These are phyloP conservation scores for Dalbergia cultrata DNA, from an alignment of 306 rosid species.

Conservation along the genomic window DNA sequence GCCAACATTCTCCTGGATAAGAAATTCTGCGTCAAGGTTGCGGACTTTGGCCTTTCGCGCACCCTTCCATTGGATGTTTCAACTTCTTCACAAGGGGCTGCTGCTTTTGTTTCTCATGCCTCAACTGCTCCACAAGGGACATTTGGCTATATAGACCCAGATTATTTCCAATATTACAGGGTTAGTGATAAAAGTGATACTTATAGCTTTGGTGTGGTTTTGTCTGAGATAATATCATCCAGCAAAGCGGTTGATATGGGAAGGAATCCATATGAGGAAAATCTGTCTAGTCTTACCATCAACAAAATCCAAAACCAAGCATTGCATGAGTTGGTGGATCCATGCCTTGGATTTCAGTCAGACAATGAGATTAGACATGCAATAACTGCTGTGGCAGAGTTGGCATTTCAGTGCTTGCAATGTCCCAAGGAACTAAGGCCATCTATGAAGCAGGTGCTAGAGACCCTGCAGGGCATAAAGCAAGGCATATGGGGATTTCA, in stretches of 20 bases:
- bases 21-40: slow-evolving; percentile 61
- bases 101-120: background rate
- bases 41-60: slow-evolving; percentile 74
- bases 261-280: background rate
- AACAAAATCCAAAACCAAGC: slow-evolving; percentile 56
- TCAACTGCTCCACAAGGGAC: background rate
- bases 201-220: slow-evolving; percentile 71
- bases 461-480: slow-evolving; percentile 48
- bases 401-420: slow-evolving; percentile 71
- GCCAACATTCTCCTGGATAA: slow-evolving; percentile 66
- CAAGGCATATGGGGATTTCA: slow-evolving; percentile 31
- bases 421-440: slow-evolving; percentile 60
- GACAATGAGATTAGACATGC: slow-evolving; percentile 42
- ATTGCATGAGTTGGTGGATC: slow-evolving; percentile 60
- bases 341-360: slow-evolving; percentile 49
- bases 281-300: slow-evolving; percentile 46
- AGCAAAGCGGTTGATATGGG: slow-evolving; percentile 7
- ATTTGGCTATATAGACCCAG: slow-evolving; percentile 68
- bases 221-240: slow-evolving; percentile 70
- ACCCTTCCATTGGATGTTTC: slow-evolving; percentile 55
- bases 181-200: slow-evolving; percentile 75
- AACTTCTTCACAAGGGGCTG: slow-evolving; percentile 28
- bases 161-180: slow-evolving; percentile 59
- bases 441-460: slow-evolving; percentile 54
- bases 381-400: slow-evolving; percentile 63